Evolutionary conservation across 2,329 filamentous ascomycete genomes (phyloP), one percentile per base, ranked within the genome.

Genomic region (Fusarium redolens): DNA sequence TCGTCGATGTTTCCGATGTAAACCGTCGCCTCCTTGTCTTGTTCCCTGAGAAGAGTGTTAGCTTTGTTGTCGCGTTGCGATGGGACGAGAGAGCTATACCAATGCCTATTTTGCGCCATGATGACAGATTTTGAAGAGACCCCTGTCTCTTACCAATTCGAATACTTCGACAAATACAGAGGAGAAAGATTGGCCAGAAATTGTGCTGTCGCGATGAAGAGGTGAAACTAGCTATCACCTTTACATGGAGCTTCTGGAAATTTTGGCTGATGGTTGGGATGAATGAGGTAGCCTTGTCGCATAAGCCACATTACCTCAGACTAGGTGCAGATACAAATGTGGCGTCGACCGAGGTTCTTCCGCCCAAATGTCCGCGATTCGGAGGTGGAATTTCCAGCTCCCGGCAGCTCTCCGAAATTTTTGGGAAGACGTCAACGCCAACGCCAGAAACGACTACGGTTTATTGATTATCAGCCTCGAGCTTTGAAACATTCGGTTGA

Each of bases 1-100:
- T 99, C 96, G 85, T 99, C 96, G 79, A 99, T 94, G 83, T 98
- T 98, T 81, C 96, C 96, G 77, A 98, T 94, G 83, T 99, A 99
- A 82, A 98, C 93, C 45, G 96, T 98, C 77, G 95, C 95, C 84
- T 98, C 96, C 83, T 98, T 98, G 84, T 98, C 96, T 86, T 98
- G 96, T 82, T 98, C 94, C 93, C 93, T 95, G 74, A 22, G n/a
- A 25, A n/a, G 51, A 45, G 28, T 43, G 71, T 69, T 64, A 77
- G 74, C 61, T 60, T 62, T 61, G 57, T 58, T 66, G 38, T 45
- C 47, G 37, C 38, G 40, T 71, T 57, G 41, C 44, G 40, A 57
- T 52, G 17, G 14, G 28, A 25, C n/a, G 28, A 35, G 51, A 56
- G 40, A 35, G 51, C 60, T 85, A 75, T 87, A 93, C 92, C 93